Percentiles rank a stretch among this genome's conserved stretches.
These are phyloP conservation scores for Capsella bursapastoris DNA, from an alignment of 345 rosid species.

Conservation along the genomic window DNA sequence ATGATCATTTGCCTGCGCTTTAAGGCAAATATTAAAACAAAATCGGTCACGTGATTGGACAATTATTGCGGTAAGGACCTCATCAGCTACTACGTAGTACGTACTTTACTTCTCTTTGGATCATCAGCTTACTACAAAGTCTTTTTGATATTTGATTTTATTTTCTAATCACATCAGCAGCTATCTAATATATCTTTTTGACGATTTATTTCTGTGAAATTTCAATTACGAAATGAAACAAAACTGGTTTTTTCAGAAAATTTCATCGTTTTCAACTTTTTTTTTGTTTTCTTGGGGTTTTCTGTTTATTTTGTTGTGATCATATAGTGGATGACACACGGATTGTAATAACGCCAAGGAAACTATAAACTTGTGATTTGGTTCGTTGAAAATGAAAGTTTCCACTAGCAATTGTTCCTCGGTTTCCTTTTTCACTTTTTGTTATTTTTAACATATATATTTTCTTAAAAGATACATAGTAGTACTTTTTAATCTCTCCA, in stretches of 20 bases:
- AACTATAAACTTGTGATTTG: conserved; percentile 33
- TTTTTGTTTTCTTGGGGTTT: conserved; percentile 16
- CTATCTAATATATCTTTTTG: not conserved
- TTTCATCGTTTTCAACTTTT: not conserved
- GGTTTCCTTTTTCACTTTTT: conserved; percentile 5
- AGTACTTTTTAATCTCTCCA: not conserved
- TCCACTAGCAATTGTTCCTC: conserved; percentile 40
- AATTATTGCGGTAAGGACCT: conserved; percentile 16
- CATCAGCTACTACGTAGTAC: not conserved
- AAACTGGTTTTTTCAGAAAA: not conserved
- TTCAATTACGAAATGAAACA: not conserved
- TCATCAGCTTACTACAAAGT: not conserved
- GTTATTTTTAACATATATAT: not conserved
- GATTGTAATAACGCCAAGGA: conserved; percentile 31
- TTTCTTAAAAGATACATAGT: not conserved
- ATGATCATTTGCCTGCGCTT: conserved; percentile 27
- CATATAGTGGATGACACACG: conserved; percentile 38
- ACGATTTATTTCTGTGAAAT: not conserved
- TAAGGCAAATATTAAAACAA: conserved; percentile 22
- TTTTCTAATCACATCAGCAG: not conserved
- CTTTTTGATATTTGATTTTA: not conserved
- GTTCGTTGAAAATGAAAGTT: conserved; percentile 32
- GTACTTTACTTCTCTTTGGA: not conserved
- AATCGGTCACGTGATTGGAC: conserved; percentile 22
- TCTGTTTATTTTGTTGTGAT: conserved; percentile 28